A percentile compares a stretch with the other conserved stretches of the same genome.
Evolutionary conservation across 192 early-diverging fungal species (phyloP).

Genomic region (Neocallimastix lanati): DNA sequence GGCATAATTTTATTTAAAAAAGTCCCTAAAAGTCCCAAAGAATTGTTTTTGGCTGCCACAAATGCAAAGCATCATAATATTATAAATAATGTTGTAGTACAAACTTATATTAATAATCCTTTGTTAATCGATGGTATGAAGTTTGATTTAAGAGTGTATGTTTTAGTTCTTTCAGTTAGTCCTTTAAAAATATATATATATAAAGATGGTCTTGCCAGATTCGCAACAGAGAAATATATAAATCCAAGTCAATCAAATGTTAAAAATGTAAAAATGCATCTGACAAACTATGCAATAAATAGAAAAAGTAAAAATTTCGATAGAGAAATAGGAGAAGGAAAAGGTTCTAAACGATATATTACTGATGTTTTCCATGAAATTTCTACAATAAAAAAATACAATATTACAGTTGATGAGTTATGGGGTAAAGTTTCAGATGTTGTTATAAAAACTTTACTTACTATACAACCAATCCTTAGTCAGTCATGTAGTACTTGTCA

Average conservation of each 20-base stretch:
- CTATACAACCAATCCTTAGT: slow-evolving; percentile 5
- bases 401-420: background rate
- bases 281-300: slow-evolving; percentile 48
- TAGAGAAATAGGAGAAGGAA: background rate
- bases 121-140: slow-evolving; percentile 32
- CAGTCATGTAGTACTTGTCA: background rate
- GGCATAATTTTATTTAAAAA: slow-evolving; percentile 15
- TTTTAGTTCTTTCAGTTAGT: slow-evolving; percentile 28
- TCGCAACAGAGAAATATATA: slow-evolving; percentile 30
- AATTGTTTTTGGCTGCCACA: slow-evolving; percentile 6
- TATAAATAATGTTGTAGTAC: slow-evolving; percentile 19
- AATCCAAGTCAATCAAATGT: slow-evolving; percentile 18
- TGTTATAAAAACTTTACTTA: slow-evolving; percentile 30
- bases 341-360: background rate
- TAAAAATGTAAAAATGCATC: slow-evolving; percentile 29
- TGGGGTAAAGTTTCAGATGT: slow-evolving; percentile 12
- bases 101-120: slow-evolving; percentile 20
- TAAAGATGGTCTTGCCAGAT: slow-evolving; percentile 32
- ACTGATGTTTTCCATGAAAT: background rate
- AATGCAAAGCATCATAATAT: background rate
- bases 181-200: slow-evolving; percentile 36
- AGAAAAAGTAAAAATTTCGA: slow-evolving; percentile 9
- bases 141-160: slow-evolving; percentile 40
- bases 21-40: slow-evolving; percentile 3
- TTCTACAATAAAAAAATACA: background rate